Conservation (phyloP, 2,329 filamentous ascomycete species). For the Albophoma yamanashiensis region DNA sequence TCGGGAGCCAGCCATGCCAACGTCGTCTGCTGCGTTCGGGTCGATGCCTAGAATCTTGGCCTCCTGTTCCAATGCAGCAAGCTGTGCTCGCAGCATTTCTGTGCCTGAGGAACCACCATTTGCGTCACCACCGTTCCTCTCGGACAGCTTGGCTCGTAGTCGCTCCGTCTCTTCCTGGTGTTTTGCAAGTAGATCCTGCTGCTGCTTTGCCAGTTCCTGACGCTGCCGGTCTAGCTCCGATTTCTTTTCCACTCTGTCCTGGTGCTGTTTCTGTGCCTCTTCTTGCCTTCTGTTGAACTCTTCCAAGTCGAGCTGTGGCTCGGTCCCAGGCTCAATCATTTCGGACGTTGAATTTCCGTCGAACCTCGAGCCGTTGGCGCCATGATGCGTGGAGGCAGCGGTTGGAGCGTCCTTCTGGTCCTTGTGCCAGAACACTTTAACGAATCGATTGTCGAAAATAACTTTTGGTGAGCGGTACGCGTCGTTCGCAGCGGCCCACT, state of each 20-base stretch:
- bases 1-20: constrained; percentile 17
- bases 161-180: constrained; percentile 58
- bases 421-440: constrained; percentile 73
- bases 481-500: constrained; percentile 53
- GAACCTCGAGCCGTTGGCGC: constrained; percentile 13
- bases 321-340: constrained; percentile 11
- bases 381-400: constrained; percentile 13
- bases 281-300: constrained; percentile 59
- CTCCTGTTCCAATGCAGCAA: constrained; percentile 64
- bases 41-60: constrained; percentile 60
- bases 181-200: constrained; percentile 48
- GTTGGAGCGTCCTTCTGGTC: constrained; percentile 29
- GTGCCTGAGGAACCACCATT: constrained; percentile 35
- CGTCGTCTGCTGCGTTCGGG: constrained; percentile 37
- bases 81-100: constrained; percentile 56
- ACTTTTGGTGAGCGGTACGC: constrained; percentile 70
- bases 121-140: constrained; percentile 16
- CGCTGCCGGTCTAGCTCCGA: constrained; percentile 52
- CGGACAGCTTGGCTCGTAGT: constrained; percentile 42
- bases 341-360: constrained; percentile 8
- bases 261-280: constrained; percentile 58
- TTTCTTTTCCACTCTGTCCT: constrained; percentile 53
- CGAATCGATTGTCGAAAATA: constrained; percentile 77
- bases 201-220: constrained; percentile 54
- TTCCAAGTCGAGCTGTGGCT: constrained; percentile 55